phyloP scores from a whole-genome alignment of 192 early-diverging fungal species.

The Irineochytrium annulatum region DNA sequence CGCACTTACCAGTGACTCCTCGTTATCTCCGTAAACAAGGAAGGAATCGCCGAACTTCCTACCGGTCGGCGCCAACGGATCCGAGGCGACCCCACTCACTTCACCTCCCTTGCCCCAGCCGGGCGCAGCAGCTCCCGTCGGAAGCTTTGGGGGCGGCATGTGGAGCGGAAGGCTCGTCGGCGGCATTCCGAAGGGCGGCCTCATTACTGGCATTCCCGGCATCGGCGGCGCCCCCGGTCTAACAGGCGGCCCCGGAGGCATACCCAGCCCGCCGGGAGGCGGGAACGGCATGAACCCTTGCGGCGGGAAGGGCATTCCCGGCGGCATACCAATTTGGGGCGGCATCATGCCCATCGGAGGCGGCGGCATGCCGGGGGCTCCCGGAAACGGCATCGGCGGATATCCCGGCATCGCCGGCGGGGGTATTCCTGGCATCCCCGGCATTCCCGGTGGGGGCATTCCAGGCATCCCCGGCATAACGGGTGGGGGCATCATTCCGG shows the following conservation, averaged over 20 bases:
- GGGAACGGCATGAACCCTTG: conserved; percentile 8
- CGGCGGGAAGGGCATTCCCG: conserved; percentile 19
- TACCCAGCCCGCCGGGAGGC: conserved; percentile 14
- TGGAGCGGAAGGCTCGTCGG: not conserved
- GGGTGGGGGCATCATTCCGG: conserved; percentile 4
- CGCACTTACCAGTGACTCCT: too few species aligned
- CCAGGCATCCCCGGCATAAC: not conserved
- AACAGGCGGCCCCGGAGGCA: not conserved
- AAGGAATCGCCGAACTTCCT: too few species aligned
- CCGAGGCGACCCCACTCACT: too few species aligned
- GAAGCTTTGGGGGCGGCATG: conserved; percentile 10
- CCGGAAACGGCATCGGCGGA: conserved; percentile 23
- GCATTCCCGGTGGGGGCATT: conserved; percentile 4
- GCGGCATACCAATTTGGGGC: conserved; percentile 4
- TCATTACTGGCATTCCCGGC: conserved; percentile 27
- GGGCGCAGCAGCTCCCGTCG: too few species aligned
- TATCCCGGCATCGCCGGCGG: conserved; percentile 1
- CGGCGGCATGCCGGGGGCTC: conserved; percentile 6
- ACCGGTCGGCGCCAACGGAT: too few species aligned
- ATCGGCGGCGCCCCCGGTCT: conserved; percentile 4
- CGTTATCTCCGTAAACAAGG: too few species aligned
- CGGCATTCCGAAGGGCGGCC: conserved; percentile 9
- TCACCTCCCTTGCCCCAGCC: too few species aligned
- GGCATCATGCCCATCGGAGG: conserved; percentile 22
- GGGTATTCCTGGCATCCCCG: conserved; percentile 6